Percentiles rank a stretch among this genome's conserved stretches.
These are phyloP conservation scores for Tylopilus rubrobrunneus DNA, from an alignment of 768 basidiomycete genomes.

Conservation along the genomic window DNA sequence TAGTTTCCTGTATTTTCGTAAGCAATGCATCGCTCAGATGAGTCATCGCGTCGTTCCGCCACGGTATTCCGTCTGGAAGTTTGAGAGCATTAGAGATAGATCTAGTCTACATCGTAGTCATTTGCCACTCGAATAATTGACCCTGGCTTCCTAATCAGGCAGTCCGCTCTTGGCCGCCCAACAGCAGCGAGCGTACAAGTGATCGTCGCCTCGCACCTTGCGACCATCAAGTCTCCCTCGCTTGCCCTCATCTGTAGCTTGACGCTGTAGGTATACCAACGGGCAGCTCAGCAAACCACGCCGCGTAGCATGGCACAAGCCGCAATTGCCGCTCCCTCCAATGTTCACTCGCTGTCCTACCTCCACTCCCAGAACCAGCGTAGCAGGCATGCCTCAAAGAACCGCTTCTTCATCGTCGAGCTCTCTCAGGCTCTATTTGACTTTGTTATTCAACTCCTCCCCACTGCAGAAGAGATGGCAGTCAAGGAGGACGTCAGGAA, in stretches of 20 bases:
- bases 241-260: conserved; percentile 1
- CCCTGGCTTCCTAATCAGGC: conserved; percentile 25
- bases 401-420: conserved; percentile 66
- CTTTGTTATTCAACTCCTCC: conserved; percentile 89
- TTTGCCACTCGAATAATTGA: conserved; percentile 1
- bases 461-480: conserved; percentile 83
- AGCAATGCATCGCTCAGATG: background rate
- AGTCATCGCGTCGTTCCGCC: background rate
- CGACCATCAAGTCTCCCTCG: conserved; percentile 10
- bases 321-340: conserved; percentile 18
- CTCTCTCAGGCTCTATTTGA: conserved; percentile 90
- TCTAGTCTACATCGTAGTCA: background rate
- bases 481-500: conserved; percentile 97
- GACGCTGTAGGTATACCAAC: background rate
- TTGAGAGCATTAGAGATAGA: background rate
- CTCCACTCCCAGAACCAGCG: conserved; percentile 34
- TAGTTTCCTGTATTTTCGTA: conserved; percentile 8
- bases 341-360: conserved; percentile 25
- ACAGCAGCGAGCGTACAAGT: conserved; percentile 13
- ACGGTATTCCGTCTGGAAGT: background rate
- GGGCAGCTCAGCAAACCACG: background rate
- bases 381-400: conserved; percentile 39
- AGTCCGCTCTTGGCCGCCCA: conserved; percentile 17
- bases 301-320: conserved; percentile 27
- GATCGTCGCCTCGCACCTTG: conserved; percentile 26